Base-by-base conservation (phyloP, 495 filamentous ascomycete species). In the Tuber umbilicatum region DNA sequence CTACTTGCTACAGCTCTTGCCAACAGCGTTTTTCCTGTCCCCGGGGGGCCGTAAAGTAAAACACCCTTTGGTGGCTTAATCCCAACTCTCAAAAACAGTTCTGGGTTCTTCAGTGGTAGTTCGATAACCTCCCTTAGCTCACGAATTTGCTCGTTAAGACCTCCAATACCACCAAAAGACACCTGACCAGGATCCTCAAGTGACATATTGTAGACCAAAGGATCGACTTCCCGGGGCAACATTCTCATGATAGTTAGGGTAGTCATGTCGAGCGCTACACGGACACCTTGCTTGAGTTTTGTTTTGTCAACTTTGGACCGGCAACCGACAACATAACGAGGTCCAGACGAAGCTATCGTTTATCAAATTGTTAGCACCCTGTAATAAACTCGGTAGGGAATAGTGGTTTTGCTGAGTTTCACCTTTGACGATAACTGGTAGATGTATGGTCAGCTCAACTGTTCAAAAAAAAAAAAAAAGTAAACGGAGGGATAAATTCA, bases 181-280 rank as follows among this genome's bases (percentile, higher is more conserved):
- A 99, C 91, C 84, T 97, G 94, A 31, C 96, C 96, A 1, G 96
- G 95, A 82, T 99, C 96, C 84, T 98, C 96, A 74, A 99, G 86
- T 64, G 96, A 99, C 96, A 99, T 99, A 86, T 97, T 99, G 88
- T 99, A 99, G 70, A 99, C 96, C 78, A 98, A 86, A 27, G 96
- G 96, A 83, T 99, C 96, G 77, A 99, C 96, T 86, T 99, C 96
- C 79, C 96, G 92, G 60, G 96, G 96, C 60, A 99, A 86, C 96
- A 99, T 99, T 75, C 96, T 92, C 96, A 99, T 99, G 84, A 99
- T 99, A 40, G 96, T 99, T 76, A 99, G 90, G 23, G 96, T 99
- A 50, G 96, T 99, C 96, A 99, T 99, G 83, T 99, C 96, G 73
- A 99, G 92, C 67, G 96, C 95, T 75, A 99, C 96, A 80, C 96